These are phyloP conservation scores for Fragaria vesca DNA, from an alignment of 306 rosid genomes.

Conservation along the genomic window DNA sequence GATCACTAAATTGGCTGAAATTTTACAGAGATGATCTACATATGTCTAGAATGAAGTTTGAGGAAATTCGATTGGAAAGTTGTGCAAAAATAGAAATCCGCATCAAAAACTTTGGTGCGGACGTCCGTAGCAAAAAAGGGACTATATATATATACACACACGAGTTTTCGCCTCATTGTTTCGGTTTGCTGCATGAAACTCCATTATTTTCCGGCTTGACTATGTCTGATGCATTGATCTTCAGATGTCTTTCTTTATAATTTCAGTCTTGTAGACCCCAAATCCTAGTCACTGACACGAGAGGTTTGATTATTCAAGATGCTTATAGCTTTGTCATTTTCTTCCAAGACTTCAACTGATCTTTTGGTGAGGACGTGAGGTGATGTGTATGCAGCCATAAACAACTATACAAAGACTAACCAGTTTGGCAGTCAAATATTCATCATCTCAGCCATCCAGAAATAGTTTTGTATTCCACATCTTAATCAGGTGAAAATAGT, in stretches of 20 bases:
- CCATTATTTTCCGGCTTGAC: not conserved
- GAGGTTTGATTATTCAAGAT: slow-evolving; percentile 9
- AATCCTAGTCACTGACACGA: not conserved
- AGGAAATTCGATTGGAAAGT: too few relatives aligned
- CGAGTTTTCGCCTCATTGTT: not conserved
- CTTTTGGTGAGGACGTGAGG: not conserved
- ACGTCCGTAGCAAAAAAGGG: too few relatives aligned
- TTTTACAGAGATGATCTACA: too few relatives aligned
- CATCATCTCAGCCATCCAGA: not conserved
- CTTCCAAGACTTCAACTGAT: not conserved
- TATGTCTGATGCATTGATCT: not conserved
- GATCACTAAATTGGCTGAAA: too few relatives aligned
- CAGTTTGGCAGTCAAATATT: not conserved
- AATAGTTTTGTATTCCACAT: not conserved
- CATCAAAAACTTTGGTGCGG: too few relatives aligned
- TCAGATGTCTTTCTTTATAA: not conserved
- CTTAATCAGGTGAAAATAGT: not conserved
- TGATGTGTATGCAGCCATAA: not conserved
- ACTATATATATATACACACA: too few relatives aligned
- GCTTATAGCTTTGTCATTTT: not conserved
- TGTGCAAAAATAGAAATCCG: too few relatives aligned
- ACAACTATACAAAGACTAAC: not conserved
- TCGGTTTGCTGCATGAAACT: not conserved
- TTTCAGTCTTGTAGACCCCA: not conserved
- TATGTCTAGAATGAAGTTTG: too few relatives aligned